phyloP scores from a whole-genome alignment of 768 basidiomycete species.

The Coprinellus micaceus region DNA sequence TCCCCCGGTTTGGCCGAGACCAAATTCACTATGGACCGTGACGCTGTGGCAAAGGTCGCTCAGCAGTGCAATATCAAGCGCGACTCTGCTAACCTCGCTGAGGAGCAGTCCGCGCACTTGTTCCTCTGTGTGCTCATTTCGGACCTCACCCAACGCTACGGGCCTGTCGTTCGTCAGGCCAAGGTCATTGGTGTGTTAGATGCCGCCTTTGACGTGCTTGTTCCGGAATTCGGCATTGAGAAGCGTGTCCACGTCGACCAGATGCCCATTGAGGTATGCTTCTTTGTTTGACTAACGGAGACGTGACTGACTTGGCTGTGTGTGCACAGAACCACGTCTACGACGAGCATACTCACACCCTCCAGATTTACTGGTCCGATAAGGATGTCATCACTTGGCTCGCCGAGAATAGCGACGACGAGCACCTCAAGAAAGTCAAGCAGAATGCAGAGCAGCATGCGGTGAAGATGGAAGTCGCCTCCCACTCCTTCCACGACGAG shows the following conservation, averaged over 20 bases:
- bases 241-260: slow-evolving; percentile 98
- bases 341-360: slow-evolving; percentile 88
- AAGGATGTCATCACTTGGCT: slow-evolving; percentile 94
- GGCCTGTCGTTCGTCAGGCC: slow-evolving; percentile 93
- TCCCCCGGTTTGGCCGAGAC: slow-evolving; percentile 69
- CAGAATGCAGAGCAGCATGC: slow-evolving; percentile 90
- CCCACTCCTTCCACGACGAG: slow-evolving; percentile 83
- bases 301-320: neutral
- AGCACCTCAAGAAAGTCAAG: slow-evolving; percentile 92
- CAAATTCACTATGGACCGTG: slow-evolving; percentile 96
- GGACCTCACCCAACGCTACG: slow-evolving; percentile 91
- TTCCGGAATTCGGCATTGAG: slow-evolving; percentile 97
- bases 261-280: slow-evolving; percentile 92
- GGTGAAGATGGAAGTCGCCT: slow-evolving; percentile 85
- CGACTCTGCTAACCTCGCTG: slow-evolving; percentile 87
- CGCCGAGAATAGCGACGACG: slow-evolving; percentile 93
- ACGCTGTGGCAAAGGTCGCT: slow-evolving; percentile 95
- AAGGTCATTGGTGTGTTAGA: slow-evolving; percentile 95
- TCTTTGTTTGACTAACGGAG: neutral
- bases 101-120: slow-evolving; percentile 94
- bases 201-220: slow-evolving; percentile 93
- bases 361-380: slow-evolving; percentile 95
- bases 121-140: slow-evolving; percentile 93
- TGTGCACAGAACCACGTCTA: slow-evolving; percentile 80
- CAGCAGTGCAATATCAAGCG: slow-evolving; percentile 98